Base-by-base conservation (phyloP, 495 filamentous ascomycete genomes). In the Penicillium canariense region DNA sequence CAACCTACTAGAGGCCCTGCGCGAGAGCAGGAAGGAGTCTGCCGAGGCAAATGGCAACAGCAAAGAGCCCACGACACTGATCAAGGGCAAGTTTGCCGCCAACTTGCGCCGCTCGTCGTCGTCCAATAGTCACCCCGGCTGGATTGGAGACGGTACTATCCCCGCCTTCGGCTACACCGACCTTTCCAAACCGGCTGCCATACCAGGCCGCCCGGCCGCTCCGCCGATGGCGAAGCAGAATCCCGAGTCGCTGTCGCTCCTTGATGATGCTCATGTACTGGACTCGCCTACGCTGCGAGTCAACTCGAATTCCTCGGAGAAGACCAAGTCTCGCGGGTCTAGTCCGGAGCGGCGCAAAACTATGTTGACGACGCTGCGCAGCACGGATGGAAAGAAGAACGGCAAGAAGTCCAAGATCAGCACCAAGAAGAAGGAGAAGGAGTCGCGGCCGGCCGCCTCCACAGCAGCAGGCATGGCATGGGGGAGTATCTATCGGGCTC, bases 401-500 rank as follows among this genome's bases (percentile, higher is more conserved):
- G 69, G 77, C 14, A 83, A 81, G 54, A 72, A 83, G 35, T 26
- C 60, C 35, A 73, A 76, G 66, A 45, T 66, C 42, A 54, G 56
- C 55, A 28, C 59, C 26, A 59, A 71, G 55, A 58, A 60, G 61
- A 72, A 66, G 63, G 68, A 66, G 60, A 72, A 65, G 63, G 68
- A 67, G 57, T 48, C 60, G 63, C 68, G 74, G 25, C 79, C 72
- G 39, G 79, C 78, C 40, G 90, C 91, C 26, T 91, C 88, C 36
- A 95, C 89, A 68, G 94, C 94, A 12, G 94, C 94, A 1, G 87
- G 88, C 2, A 70, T 96, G 31, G 93, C 93, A 15, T 98, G 92
- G 92, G 83, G 78, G 38, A 80, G 77, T 54, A 72, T 77, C 30
- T 75, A 76, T 25, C 74, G 75, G 1, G 47, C 66, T 12, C 54